Evolutionary conservation across 78 protist genomes (phyloP), one percentile per base, ranked within the genome.

Genomic region (Dictyostelium citrinum): DNA sequence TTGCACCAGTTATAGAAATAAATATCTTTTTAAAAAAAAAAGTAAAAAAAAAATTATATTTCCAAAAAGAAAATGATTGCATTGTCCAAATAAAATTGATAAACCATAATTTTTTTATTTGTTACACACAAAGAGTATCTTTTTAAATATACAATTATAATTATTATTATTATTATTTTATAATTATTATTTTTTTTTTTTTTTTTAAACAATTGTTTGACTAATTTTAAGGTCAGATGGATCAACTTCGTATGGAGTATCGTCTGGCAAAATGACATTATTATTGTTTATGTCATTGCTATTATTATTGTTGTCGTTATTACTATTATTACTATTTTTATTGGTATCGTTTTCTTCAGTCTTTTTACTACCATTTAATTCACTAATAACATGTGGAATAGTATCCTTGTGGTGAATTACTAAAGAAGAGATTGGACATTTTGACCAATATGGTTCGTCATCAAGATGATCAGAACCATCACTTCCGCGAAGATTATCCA

Each of bases 381-480:
- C 35, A n/a, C 58, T 75, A 3, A 43, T 1, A 43, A 24, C 24
- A 0, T 35, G 49, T 41, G 58, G 49, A 24, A 75, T 75, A 22
- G 92, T 76, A n/a, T 86, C 84, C 45, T 77, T 86, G 20, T 86
- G 92, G 17, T 86, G 79, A 49, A 86, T 39, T 0, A 86, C 92
- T 24, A 86, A 31, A 29, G 79, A 41, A 16, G 84, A 76, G 24
- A 86, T 86, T 20, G 92, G 92, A 29, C 92, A 86, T 64, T 74
- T 39, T 5, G 16, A 10, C 92, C 92, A 86, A 64, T 64, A 86
- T 61, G 92, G 84, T 27, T 77, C 79, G 22, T 80, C 84, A 3
- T 55, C 43, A 24, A 24, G n/a, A 6, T 31, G 35, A 22, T 29
- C 35, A 14, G 43, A 49, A 12, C 37, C 58, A 22, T 75, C 55